Evolutionary conservation across 495 filamentous ascomycete species (phyloP).

Genomic region (Penicillium maclennaniae): DNA sequence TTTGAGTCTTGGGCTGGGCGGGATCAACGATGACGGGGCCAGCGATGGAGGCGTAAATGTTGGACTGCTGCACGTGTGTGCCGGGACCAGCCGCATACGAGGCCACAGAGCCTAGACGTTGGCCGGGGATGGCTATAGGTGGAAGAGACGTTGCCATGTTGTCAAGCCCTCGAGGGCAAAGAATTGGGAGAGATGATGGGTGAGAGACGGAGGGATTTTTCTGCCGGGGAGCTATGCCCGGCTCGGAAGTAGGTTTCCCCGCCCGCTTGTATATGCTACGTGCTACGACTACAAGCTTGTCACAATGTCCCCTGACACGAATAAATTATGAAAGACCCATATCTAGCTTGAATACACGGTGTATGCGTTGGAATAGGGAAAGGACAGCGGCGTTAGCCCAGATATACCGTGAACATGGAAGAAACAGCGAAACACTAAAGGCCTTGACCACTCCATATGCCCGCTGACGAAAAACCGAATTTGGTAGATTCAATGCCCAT

Average conservation of each 20-base stretch:
- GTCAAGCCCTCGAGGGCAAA: slow-evolving; percentile 6
- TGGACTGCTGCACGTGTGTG: slow-evolving; percentile 69
- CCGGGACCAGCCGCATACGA: slow-evolving; percentile 70
- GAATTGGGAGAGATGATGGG: slow-evolving; percentile 1
- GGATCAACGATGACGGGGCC: slow-evolving; percentile 53
- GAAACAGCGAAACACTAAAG: slow-evolving; percentile 11
- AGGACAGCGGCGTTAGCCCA: slow-evolving; percentile 20
- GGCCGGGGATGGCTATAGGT: slow-evolving; percentile 59
- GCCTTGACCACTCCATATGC: slow-evolving; percentile 36
- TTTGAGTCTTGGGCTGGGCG: slow-evolving; percentile 44
- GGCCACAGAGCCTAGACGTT: slow-evolving; percentile 64
- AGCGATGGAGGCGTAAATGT: slow-evolving; percentile 70
- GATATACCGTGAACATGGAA: slow-evolving; percentile 20
- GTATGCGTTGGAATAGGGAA: slow-evolving; percentile 32
- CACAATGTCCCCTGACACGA: neutral
- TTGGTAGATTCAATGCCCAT: slow-evolving; percentile 34
- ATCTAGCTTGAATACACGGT: slow-evolving; percentile 35
- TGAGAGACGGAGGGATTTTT: slow-evolving; percentile 12
- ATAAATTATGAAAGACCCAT: slow-evolving; percentile 28
- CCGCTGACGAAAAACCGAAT: slow-evolving; percentile 31
- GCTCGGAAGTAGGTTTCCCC: slow-evolving; percentile 19
- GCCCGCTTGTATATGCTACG: neutral
- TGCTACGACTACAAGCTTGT: neutral
- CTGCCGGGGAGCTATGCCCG: slow-evolving; percentile 9
- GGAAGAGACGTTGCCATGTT: slow-evolving; percentile 35